Base-by-base conservation (phyloP, 2,329 filamentous ascomycete genomes). In the Onygenales sp. region DNA sequence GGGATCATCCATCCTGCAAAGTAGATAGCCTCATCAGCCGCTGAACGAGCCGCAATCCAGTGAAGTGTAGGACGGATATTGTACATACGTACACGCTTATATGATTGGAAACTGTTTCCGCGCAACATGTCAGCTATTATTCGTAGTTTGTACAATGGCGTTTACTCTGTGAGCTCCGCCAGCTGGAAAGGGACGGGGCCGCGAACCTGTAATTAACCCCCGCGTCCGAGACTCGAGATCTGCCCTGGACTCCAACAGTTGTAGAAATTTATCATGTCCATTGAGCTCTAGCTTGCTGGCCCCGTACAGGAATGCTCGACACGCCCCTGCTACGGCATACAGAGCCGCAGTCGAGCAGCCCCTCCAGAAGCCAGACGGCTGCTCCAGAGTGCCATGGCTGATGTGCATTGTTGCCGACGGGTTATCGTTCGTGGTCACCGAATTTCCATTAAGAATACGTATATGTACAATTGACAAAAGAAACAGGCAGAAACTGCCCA, bases 1-100 rank as follows among this genome's bases (percentile, higher is more conserved):
- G 31, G 93, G 93, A 72, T 98, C 93, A 71, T 98, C 93, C 62
- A 97, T 74, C 55, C 92, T 96, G 59, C 53, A 61, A 54, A 54
- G 56, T 59, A 57, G 44, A 36, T 14, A 45, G 42, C 21, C 21
- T 27, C 21, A 5, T 27, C 21, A 27, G 21, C 5, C 21, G 21
- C 21, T 27, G 21, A 27, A 27, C 21, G 21, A 27, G 21, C 21
- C 21, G 21, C 21, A 27, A 47, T 46, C 41, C 59, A 47, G 60
- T 61, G 50, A 50, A 56, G 54, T 61, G 52, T 58, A 52, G 5
- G 21, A 27, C 21, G 3, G 47, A 50, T 47, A 55, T 62, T 55
- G 56, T 67, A 70, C 66, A 60, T 69, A 85, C 86, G 72, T 85
- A 93, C 87, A 94, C 85, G 68, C 86, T 90, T 60, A 89, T 81